Base-by-base conservation (phyloP, 805 yeast genomes). In the Phaffomyces antillensis region DNA sequence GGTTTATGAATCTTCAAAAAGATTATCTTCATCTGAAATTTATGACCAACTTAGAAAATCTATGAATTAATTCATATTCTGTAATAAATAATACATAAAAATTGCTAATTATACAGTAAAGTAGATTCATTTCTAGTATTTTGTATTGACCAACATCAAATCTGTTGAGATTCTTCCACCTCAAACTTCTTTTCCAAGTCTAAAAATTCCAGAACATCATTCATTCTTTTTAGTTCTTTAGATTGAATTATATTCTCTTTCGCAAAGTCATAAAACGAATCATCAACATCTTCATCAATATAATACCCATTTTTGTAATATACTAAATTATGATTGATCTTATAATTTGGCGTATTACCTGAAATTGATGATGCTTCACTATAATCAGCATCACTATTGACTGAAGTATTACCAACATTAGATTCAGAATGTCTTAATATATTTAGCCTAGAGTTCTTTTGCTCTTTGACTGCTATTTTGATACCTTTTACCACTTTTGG, bases 1-100 rank as follows among this genome's bases (percentile, higher is more conserved):
- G 66, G 59, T 62, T 8, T 75, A 68, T 45, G 66, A 71, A 46
- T 64, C 69, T 4, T 38, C 56, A 0, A 30, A 54, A 0, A 48
- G 77, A 46, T 16, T 65, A 1, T n/a, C 39, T 13, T 39, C 43
- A 28, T 23, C 25, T n/a, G 41, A 30, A 36, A 44, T 31, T 11
- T 36, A 18, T 15, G 43, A 34, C 6, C 30, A 28, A 28, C 30
- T 28, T 3, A 28, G 24, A 18, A 23, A 7, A 25, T 25, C 7
- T 17, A 35, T 11, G 20, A 35, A 20, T 20, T 17, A 34, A 11
- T 34, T 18, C 23, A 9, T 17, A 17, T 17, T 17, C 5, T 34
- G 18, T 18, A 12, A 34, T 17, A 17, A 17, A 9, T 18, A 17
- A 17, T 11, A 17, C 20, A 11, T n/a, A 7, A 32, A 6, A 32